Base-by-base conservation (phyloP, 1,284 basidiomycete species). In the Apiotrichum montevideense region DNA sequence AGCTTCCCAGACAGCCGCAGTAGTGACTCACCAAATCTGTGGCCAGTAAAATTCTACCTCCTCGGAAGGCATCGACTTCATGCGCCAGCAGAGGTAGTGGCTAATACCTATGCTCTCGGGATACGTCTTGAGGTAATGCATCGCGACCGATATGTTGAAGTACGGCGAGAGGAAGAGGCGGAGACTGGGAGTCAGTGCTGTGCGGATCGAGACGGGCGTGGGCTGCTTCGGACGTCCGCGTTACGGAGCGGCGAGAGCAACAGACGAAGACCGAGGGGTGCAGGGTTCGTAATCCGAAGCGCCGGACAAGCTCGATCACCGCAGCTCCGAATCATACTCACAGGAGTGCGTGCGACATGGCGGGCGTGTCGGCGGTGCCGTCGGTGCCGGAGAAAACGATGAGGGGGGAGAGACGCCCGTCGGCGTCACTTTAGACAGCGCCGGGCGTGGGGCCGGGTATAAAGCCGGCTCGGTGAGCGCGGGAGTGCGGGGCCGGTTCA, bases 21-120 rank as follows among this genome's bases (percentile, higher is more conserved):
- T 21, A 21, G 21, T 11, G 37, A 67, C 78, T 49, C 68, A 94
- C 92, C 91, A 96, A 74, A 97, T 84, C 75, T 96, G 94, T 21
- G 92, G 91, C 93, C 94, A 97, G 66, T 95, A 91, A 75, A 95
- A 93, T 68, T 87, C 85, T 56, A 97, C 81, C 65, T 97, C 90
- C 55, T 85, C 81, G 15, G 84, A 83, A 61, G 87, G 84, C 70
- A 93, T 83, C 56, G 85, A 83, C 62, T 83, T 81, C 70, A 97
- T 85, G 62, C 92, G 83, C 58, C 85, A 82, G 49, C 92, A 91
- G 61, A 97, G 83, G 74, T 97, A 97, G 78, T 96, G 94, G 14
- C 91, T 94, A 75, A 97, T 94, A 7, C 93, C 93, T 67, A 97
- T 90, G 73, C 91, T 91, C 79, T 93, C 88, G 8, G 88, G 83